Evolutionary conservation across 148 eudicot species (phyloP).

Genomic region (Chenopodium album): DNA sequence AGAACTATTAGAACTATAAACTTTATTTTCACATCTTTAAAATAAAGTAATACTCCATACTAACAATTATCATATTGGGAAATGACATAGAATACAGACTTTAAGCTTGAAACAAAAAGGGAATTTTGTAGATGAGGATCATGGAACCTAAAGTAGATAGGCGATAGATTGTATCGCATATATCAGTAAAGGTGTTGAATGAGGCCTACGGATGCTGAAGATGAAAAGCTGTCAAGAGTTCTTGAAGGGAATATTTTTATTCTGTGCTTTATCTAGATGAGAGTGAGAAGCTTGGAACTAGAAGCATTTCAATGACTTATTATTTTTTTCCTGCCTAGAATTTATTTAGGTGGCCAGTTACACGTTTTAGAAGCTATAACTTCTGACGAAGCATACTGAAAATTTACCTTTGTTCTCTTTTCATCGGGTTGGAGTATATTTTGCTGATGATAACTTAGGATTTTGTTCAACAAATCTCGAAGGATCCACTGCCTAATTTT

Average conservation of each 20-base stretch:
- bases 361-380: neutral
- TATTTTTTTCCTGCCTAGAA: no score
- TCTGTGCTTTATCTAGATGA: neutral
- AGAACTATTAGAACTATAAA: neutral
- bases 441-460: no score
- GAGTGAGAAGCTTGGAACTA: neutral
- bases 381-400: neutral
- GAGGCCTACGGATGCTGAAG: neutral
- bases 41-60: neutral
- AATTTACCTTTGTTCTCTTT: no score
- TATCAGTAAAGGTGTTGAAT: neutral
- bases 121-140: no score
- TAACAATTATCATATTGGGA: neutral
- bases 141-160: neutral
- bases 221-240: neutral
- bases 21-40: neutral
- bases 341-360: neutral
- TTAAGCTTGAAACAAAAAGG: neutral
- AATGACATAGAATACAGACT: neutral
- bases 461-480: neutral
- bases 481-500: constrained; percentile 5
- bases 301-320: neutral
- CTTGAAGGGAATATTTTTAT: neutral
- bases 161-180: neutral
- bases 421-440: no score